phyloP scores from a whole-genome alignment of 495 filamentous ascomycete genomes.

The Cenococcum geophilum region DNA sequence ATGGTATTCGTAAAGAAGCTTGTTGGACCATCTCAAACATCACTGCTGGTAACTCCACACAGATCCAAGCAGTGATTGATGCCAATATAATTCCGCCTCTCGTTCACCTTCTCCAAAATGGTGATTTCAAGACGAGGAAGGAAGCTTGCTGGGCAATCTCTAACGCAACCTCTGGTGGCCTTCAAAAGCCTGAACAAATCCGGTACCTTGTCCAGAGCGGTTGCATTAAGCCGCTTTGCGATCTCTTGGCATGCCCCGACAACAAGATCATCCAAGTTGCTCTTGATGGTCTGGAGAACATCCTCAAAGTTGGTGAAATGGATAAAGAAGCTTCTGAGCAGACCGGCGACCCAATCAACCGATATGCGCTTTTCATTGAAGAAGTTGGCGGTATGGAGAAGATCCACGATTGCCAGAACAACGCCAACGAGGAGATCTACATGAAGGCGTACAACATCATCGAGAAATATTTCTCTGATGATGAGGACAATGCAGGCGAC shows the following conservation, averaged over 20 bases:
- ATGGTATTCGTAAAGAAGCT: slow-evolving; percentile 98
- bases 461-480: slow-evolving; percentile 99
- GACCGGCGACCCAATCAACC: slow-evolving; percentile 74
- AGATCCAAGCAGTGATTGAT: slow-evolving; percentile 96
- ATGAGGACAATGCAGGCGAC: slow-evolving; percentile 80
- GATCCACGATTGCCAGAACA: slow-evolving; percentile 99
- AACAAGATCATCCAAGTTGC: slow-evolving; percentile 99
- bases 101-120: slow-evolving; percentile 90
- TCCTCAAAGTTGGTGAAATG: slow-evolving; percentile 97
- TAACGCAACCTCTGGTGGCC: slow-evolving; percentile 93
- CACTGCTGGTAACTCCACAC: slow-evolving; percentile 93
- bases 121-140: slow-evolving; percentile 98
- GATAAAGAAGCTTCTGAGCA: slow-evolving; percentile 83
- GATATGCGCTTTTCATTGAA: slow-evolving; percentile 96
- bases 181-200: slow-evolving; percentile 98
- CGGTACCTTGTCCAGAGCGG: slow-evolving; percentile 87
- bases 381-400: slow-evolving; percentile 99
- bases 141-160: slow-evolving; percentile 99
- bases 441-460: slow-evolving; percentile 99
- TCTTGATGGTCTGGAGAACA: slow-evolving; percentile 97
- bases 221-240: slow-evolving; percentile 96
- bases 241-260: slow-evolving; percentile 92
- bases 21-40: slow-evolving; percentile 99
- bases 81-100: slow-evolving; percentile 93
- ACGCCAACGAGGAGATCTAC: slow-evolving; percentile 99